These are phyloP conservation scores for Fraxinus cuspidata DNA, from an alignment of 257 asterid species.

Conservation along the genomic window DNA sequence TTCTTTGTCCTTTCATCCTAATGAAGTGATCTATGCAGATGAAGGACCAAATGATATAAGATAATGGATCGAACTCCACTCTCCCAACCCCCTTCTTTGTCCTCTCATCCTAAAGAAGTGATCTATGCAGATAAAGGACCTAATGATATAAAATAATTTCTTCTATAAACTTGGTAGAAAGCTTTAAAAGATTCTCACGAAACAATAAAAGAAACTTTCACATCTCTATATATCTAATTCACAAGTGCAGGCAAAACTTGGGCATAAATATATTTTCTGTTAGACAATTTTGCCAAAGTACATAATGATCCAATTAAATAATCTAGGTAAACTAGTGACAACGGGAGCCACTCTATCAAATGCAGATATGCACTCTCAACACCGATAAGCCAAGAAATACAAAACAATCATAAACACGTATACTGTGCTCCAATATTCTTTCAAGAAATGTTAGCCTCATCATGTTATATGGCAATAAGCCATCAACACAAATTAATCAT, in stretches of 20 bases:
- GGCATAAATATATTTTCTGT: neutral
- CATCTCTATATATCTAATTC: neutral
- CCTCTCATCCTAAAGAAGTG: too few species aligned
- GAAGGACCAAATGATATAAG: too few species aligned
- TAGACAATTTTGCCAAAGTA: neutral
- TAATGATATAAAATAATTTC: too few species aligned
- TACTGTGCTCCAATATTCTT: neutral
- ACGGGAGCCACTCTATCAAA: neutral
- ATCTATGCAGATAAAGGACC: too few species aligned
- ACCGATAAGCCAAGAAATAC: neutral
- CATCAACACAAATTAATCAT: constrained; percentile 8
- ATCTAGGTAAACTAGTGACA: neutral
- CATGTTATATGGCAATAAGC: neutral
- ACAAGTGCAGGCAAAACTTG: neutral
- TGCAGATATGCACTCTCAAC: neutral
- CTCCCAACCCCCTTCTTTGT: too few species aligned
- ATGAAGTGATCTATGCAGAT: too few species aligned
- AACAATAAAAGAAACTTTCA: neutral
- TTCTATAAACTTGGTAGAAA: neutral
- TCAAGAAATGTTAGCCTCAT: neutral
- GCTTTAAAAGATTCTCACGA: neutral
- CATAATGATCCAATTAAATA: neutral
- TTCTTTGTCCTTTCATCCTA: too few species aligned
- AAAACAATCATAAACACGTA: neutral
- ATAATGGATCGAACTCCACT: too few species aligned